These are phyloP conservation scores for Trichoderma sp. DNA, from an alignment of 2,329 filamentous ascomycete genomes.

Conservation along the genomic window DNA sequence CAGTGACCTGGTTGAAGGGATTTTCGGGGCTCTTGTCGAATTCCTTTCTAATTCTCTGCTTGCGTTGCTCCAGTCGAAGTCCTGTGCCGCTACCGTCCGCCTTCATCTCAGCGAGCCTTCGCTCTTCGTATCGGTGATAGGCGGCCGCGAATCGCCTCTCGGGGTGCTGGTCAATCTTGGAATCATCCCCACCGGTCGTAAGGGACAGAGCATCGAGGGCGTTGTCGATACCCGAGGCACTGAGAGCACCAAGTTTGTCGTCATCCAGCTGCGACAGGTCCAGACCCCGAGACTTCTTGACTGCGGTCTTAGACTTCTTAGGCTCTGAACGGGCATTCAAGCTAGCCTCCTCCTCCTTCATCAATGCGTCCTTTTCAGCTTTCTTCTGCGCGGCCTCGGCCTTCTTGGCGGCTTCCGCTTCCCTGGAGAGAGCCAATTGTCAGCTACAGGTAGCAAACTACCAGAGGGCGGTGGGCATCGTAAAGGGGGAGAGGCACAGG, in stretches of 20 bases:
- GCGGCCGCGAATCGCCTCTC: conserved; percentile 86
- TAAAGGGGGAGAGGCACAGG: not conserved
- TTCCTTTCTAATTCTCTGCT: conserved; percentile 82
- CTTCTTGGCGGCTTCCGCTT: conserved; percentile 59
- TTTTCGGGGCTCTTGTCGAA: conserved; percentile 95
- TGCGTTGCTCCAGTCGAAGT: conserved; percentile 77
- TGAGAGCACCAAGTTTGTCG: conserved; percentile 61
- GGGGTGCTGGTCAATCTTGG: conserved; percentile 83
- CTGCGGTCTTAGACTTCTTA: conserved; percentile 66
- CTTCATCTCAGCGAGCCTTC: conserved; percentile 80
- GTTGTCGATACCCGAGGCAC: conserved; percentile 87
- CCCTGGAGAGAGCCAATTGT: conserved; percentile 27
- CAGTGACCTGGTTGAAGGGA: conserved; percentile 84
- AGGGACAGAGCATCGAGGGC: conserved; percentile 82
- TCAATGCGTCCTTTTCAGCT: conserved; percentile 80
- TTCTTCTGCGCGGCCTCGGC: conserved; percentile 87
- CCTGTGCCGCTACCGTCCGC: conserved; percentile 70
- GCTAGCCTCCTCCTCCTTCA: conserved; percentile 76
- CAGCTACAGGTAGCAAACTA: not conserved
- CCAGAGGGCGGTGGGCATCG: not conserved
- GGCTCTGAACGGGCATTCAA: conserved; percentile 55
- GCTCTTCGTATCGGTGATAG: conserved; percentile 77
- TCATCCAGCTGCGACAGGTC: conserved; percentile 73
- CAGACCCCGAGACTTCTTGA: conserved; percentile 68
- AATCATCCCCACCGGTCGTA: conserved; percentile 49